A percentile compares a stretch with the other conserved stretches of the same genome.
Evolutionary conservation across 257 asterid genomes (phyloP).

Genomic region (Salvia hispanica): DNA sequence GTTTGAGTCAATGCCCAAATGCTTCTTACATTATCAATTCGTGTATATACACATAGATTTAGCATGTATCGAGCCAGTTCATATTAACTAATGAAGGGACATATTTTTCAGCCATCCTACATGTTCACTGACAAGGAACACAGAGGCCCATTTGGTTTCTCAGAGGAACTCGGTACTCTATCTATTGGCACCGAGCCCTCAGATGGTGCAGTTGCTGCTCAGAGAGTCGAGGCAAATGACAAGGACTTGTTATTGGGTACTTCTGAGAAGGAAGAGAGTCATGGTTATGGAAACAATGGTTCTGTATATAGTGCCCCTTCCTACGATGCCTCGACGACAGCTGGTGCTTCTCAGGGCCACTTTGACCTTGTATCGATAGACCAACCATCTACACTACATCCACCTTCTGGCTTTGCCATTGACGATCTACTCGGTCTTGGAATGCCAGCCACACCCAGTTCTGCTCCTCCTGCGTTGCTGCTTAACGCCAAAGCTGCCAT

Average conservation of each 20-base stretch:
- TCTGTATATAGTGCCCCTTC: slow-evolving; percentile 79
- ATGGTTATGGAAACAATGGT: slow-evolving; percentile 57
- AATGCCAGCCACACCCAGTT: slow-evolving; percentile 50
- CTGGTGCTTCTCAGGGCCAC: slow-evolving; percentile 43
- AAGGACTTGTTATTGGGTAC: slow-evolving; percentile 79
- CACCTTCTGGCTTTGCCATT: slow-evolving; percentile 56
- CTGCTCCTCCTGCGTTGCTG: slow-evolving; percentile 61
- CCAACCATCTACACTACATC: slow-evolving; percentile 50
- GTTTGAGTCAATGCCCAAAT: not conserved
- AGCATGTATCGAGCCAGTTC: slow-evolving; percentile 16
- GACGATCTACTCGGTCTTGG: slow-evolving; percentile 92
- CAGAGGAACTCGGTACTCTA: slow-evolving; percentile 78
- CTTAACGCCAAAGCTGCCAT: slow-evolving; percentile 74
- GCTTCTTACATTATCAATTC: not conserved
- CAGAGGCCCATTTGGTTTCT: slow-evolving; percentile 94
- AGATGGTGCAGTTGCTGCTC: slow-evolving; percentile 58
- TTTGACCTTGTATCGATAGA: slow-evolving; percentile 81
- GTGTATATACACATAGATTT: not conserved
- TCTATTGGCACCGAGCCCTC: slow-evolving; percentile 65
- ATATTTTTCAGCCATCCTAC: slow-evolving; percentile 85
- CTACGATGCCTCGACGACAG: slow-evolving; percentile 50
- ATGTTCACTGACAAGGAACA: slow-evolving; percentile 97
- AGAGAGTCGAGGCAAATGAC: slow-evolving; percentile 84
- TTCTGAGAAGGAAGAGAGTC: slow-evolving; percentile 84
- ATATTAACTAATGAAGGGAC: slow-evolving; percentile 15